A percentile compares a stretch with the other conserved stretches of the same genome.
phyloP scores from a whole-genome alignment of 129 eudicot genomes.

The Sambucus nigra region DNA sequence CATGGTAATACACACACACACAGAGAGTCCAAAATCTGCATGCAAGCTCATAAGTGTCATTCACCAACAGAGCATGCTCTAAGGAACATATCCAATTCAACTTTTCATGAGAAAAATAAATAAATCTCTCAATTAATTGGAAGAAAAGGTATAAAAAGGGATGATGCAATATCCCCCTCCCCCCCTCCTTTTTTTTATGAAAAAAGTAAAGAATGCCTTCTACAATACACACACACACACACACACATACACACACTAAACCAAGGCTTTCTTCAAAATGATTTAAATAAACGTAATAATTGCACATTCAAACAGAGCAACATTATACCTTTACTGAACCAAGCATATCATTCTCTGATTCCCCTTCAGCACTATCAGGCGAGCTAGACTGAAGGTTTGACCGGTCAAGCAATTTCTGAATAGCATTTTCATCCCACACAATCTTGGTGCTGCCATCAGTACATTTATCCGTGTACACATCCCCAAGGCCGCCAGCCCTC shows the following conservation, averaged over 20 bases:
- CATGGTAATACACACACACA: too few relatives aligned
- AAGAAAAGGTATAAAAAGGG: not conserved
- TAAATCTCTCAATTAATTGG: not conserved
- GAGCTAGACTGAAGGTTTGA: slow-evolving; percentile 50
- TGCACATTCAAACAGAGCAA: not conserved
- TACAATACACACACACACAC: too few relatives aligned
- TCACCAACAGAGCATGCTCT: not conserved
- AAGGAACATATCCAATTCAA: not conserved
- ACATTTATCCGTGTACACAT: slow-evolving; percentile 86
- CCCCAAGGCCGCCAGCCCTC: slow-evolving; percentile 81
- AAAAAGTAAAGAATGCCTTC: too few relatives aligned
- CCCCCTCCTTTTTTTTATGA: too few relatives aligned
- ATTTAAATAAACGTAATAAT: not conserved
- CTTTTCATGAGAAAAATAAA: not conserved
- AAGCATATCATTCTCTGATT: slow-evolving; percentile 83
- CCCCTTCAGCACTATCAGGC: slow-evolving; percentile 65
- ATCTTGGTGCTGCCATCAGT: slow-evolving; percentile 63
- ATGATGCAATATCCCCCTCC: not conserved
- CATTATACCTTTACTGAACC: slow-evolving; percentile 87
- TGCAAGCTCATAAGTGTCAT: not conserved
- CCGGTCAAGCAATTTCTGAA: slow-evolving; percentile 82
- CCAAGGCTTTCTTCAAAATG: not conserved
- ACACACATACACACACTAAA: too few relatives aligned
- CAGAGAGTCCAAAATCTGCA: not conserved
- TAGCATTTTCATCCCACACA: slow-evolving; percentile 86